Evolutionary conservation across 2,329 filamentous ascomycete species (phyloP), one percentile per base, ranked within the genome.

Genomic region (Fusarium avenaceum): DNA sequence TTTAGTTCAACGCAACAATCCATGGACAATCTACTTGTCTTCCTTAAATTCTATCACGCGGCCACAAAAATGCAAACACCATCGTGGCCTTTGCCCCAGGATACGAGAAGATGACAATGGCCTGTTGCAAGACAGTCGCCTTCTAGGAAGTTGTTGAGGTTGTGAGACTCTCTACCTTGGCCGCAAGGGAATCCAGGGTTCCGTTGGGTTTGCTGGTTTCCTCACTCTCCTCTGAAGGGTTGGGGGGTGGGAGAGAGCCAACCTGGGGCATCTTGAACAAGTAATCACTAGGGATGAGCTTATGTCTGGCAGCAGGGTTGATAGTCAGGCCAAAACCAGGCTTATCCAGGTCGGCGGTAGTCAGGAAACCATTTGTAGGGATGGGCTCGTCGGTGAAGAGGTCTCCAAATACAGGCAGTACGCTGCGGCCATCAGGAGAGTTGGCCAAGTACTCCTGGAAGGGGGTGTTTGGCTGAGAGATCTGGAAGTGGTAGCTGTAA

Each of bases 401-500:
- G 73, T 97, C 92, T 35, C 94, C 94, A 79, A 97, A 97, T 8
- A 97, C 94, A 3, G 94, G 94, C 65, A 95, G 82, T 19, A 97
- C 94, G 65, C 89, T 94, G 83, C 93, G 92, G 48, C 94, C 94
- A 74, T 97, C 94, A 1, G 94, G 88, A 3, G 93, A 97, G 82
- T 97, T 97, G 72, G 94, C 94, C 24, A 97, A 86, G 76, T 97
- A 97, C 80, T 97, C 94, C 79, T 97, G 94, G 86, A 97, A 97
- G 7, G 94, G 94, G 15, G 91, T 92, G 82, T 97, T 97, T 67
- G 92, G 89, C 80, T 97, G 94, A 44, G 93, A 96, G 64, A 97
- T 90, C 70, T 97, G 94, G 76, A 96, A 97, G 81, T 97, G 94
- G 81, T 97, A 97, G 75, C 92, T 96, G 83, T 97, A 97, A 4